Conservation (phyloP, 371 early-diverging fungal species). For the Lichtheimia ornata region DNA sequence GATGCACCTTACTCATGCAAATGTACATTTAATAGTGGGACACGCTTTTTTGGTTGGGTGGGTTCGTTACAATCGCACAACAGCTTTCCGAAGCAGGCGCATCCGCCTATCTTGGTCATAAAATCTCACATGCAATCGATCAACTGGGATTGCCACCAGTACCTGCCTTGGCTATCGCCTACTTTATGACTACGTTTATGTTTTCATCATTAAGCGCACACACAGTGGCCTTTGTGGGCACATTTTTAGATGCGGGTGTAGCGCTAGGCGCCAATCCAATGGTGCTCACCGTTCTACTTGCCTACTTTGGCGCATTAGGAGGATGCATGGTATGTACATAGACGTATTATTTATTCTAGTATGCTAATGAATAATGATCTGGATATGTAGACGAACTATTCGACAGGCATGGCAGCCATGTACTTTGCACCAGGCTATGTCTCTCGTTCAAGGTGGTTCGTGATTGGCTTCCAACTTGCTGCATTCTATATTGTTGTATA, state of each 20-base stretch:
- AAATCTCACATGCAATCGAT: slow-evolving; percentile 45
- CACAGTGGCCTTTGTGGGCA: slow-evolving; percentile 72
- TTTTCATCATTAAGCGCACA: slow-evolving; percentile 73
- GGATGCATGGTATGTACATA: slow-evolving; percentile 60
- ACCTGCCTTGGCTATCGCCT: slow-evolving; percentile 56
- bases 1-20: background rate
- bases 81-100: slow-evolving; percentile 72
- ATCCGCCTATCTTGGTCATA: slow-evolving; percentile 61
- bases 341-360: background rate
- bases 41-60: slow-evolving; percentile 79
- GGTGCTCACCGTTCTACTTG: slow-evolving; percentile 58
- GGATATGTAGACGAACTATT: slow-evolving; percentile 54
- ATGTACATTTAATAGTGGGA: slow-evolving; percentile 60
- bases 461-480: slow-evolving; percentile 56
- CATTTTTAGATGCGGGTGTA: slow-evolving; percentile 75
- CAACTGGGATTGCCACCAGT: slow-evolving; percentile 37
- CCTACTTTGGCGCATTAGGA: slow-evolving; percentile 66
- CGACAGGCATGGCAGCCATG: slow-evolving; percentile 60
- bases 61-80: slow-evolving; percentile 76
- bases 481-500: slow-evolving; percentile 54
- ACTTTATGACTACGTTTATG: slow-evolving; percentile 72
- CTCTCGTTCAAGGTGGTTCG: slow-evolving; percentile 60
- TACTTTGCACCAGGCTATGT: slow-evolving; percentile 67
- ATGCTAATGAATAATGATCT: slow-evolving; percentile 1
- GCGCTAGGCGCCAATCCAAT: slow-evolving; percentile 60